Conservation (phyloP, 352 stramenopile genomes). For the Albugo laibachii region DNA sequence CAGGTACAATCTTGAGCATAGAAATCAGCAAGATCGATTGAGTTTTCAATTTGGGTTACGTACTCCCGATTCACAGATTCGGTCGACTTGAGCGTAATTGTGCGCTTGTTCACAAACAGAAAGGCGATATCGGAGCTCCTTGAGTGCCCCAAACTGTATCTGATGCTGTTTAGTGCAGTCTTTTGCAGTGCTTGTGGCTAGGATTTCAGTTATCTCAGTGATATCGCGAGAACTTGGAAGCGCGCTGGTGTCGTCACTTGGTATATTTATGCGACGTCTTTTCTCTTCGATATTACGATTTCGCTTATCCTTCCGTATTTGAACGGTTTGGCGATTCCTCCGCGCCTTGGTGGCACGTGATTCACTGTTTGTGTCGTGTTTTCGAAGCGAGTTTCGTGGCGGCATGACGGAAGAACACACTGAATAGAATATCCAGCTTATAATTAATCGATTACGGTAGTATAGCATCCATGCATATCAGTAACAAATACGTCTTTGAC, state of each 20-base stretch:
- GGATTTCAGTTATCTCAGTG: conserved; percentile 21
- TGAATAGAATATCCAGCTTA: no score
- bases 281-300: conserved; percentile 38
- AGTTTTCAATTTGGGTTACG: conserved; percentile 5
- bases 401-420: not conserved
- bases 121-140: conserved; percentile 42
- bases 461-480: no score
- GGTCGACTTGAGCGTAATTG: conserved; percentile 44
- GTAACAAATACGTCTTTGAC: no score
- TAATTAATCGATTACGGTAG: no score
- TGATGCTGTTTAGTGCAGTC: conserved; percentile 21
- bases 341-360: conserved; percentile 41
- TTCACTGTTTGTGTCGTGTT: conserved; percentile 39
- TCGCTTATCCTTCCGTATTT: conserved; percentile 60
- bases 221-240: conserved; percentile 12
- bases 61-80: conserved; percentile 59
- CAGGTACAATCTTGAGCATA: conserved; percentile 30
- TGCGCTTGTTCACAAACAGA: conserved; percentile 20
- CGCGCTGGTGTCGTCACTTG: conserved; percentile 8
- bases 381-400: conserved; percentile 54
- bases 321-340: conserved; percentile 29
- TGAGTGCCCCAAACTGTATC: conserved; percentile 44
- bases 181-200: conserved; percentile 16
- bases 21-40: not conserved
- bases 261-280: conserved; percentile 31